phyloP scores from a whole-genome alignment of 2,329 filamentous ascomycete genomes.

The Orbilia quercus region DNA sequence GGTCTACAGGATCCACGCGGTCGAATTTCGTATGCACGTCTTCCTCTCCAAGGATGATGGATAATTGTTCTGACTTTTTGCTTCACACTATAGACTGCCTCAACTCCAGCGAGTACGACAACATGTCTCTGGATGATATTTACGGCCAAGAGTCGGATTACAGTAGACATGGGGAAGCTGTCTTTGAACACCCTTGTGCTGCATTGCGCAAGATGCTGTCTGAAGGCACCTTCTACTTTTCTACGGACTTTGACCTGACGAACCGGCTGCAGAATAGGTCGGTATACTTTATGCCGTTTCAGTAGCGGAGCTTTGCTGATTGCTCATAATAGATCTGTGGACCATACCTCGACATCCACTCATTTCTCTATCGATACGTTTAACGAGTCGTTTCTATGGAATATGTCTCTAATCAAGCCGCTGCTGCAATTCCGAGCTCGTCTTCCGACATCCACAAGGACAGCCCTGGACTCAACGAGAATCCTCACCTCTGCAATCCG shows the following conservation, averaged over 20 bases:
- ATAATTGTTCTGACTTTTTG: conserved; percentile 35
- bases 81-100: conserved; percentile 75
- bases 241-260: conserved; percentile 96
- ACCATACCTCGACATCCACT: conserved; percentile 67
- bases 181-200: conserved; percentile 86
- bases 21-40: conserved; percentile 76
- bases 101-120: conserved; percentile 86
- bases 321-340: conserved; percentile 71
- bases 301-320: background rate
- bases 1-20: conserved; percentile 83
- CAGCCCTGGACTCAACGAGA: conserved; percentile 82
- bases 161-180: conserved; percentile 73
- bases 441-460: conserved; percentile 78
- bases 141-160: conserved; percentile 68
- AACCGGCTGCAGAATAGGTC: conserved; percentile 89
- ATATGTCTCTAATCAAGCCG: conserved; percentile 97
- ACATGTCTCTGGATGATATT: conserved; percentile 70
- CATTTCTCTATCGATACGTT: conserved; percentile 92
- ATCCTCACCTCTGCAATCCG: conserved; percentile 94
- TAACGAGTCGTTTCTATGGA: conserved; percentile 94
- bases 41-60: conserved; percentile 32
- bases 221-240: conserved; percentile 97
- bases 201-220: conserved; percentile 90
- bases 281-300: conserved; percentile 1
- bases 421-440: conserved; percentile 88